phyloP scores from a whole-genome alignment of 257 asterid species.

The Craterostigma plantagineum region DNA sequence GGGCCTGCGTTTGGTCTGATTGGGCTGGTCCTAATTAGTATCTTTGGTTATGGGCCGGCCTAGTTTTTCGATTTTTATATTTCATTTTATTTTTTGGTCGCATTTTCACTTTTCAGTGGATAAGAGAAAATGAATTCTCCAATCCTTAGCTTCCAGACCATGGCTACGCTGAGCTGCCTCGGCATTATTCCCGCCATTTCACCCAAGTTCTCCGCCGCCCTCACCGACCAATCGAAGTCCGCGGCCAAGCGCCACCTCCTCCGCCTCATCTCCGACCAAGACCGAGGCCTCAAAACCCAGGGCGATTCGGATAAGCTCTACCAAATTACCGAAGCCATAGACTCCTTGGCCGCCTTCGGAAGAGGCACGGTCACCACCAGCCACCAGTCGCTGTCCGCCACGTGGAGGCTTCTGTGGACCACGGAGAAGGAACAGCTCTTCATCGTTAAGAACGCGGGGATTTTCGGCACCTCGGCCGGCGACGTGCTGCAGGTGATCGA shows the following conservation, averaged over 20 bases:
- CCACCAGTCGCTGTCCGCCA: slow-evolving; percentile 30
- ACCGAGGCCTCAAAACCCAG: slow-evolving; percentile 79
- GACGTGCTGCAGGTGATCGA: slow-evolving; percentile 84
- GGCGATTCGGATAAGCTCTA: slow-evolving; percentile 45
- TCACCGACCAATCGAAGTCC: slow-evolving; percentile 33
- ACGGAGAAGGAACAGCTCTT: slow-evolving; percentile 94
- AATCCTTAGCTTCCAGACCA: too few species aligned
- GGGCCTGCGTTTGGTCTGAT: too few species aligned
- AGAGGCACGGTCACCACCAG: slow-evolving; percentile 46
- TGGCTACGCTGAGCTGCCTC: too few species aligned
- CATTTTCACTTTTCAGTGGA: too few species aligned
- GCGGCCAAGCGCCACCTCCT: slow-evolving; percentile 68
- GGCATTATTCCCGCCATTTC: slow-evolving; percentile 32
- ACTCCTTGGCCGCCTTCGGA: slow-evolving; percentile 32
- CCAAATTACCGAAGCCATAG: slow-evolving; percentile 47
- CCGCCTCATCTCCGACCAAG: slow-evolving; percentile 58
- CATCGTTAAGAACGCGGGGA: slow-evolving; percentile 38
- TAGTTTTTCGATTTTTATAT: too few species aligned
- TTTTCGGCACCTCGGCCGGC: slow-evolving; percentile 70
- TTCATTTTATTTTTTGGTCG: too few species aligned
- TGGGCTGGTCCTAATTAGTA: too few species aligned
- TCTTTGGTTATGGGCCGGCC: too few species aligned
- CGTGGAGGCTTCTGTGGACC: slow-evolving; percentile 95
- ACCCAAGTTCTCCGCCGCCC: slow-evolving; percentile 25
- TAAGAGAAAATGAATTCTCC: too few species aligned